Base-by-base conservation (phyloP, 2,329 filamentous ascomycete species). In the Arthrocladium fulminans region DNA sequence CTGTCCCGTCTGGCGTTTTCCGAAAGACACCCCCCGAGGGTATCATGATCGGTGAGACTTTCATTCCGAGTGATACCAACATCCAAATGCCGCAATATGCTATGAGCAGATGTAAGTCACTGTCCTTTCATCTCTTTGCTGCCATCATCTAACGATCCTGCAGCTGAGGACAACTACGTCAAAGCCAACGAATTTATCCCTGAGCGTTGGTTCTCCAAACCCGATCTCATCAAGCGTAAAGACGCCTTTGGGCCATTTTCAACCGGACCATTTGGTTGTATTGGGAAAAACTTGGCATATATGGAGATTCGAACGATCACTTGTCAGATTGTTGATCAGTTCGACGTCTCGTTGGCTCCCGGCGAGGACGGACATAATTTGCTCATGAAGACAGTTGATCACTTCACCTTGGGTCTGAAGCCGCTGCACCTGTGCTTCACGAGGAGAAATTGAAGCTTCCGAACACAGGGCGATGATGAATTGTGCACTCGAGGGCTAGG, bases 21-120 rank as follows among this genome's bases (percentile, higher is more conserved):
- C 59, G 70, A 2, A 41, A 63, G 10, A 69, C 68, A 1, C 68
- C 68, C 6, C 43, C 63, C 15, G 58, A 65, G 47, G 68, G 68
- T 15, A 55, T 69, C 25, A 53, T 53, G 15, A 59, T 70, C 20
- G 66, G 60, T 12, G 61, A 60, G 3, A 56, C 51, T 1, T 64
- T 54, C 48, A 59, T 69, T 2, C 66, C 67, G 0, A 65, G 64
- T 17, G 51, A 53, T 3, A 54, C 52, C 22, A 58, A 60, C n/a
- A 51, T 52, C 27, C 49, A 53, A 27, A 55, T 55, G 45, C 59
- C 60, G n/a, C 48, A 49, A 30, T 54, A 57, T 58, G 49, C 50
- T 8, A 51, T 55, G 42, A 43, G 29, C 19, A 38, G 51, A 35
- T 50, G 53, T 55, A 51, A 52, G 49, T 34, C 44, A 41, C 23